Evolutionary conservation across 2,329 filamentous ascomycete species (phyloP).

Genomic region (Penicillium expansum): DNA sequence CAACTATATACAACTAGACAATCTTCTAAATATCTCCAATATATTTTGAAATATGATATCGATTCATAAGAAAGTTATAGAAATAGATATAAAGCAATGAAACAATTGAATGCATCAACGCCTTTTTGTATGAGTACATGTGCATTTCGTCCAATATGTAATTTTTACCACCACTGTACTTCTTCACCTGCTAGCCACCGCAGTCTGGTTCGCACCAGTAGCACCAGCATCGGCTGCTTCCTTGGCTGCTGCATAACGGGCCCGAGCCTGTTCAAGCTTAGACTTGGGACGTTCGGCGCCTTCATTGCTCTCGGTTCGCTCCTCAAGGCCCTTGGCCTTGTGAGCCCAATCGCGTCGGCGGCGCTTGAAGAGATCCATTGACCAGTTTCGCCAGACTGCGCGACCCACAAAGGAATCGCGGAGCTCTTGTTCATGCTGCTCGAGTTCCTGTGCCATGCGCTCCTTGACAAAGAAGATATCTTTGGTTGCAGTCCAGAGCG

Average conservation of each 20-base stretch:
- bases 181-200: conserved; percentile 1
- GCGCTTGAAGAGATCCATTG: conserved; percentile 68
- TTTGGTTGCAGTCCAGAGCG: conserved; percentile 62
- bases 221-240: conserved; percentile 18
- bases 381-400: conserved; percentile 72
- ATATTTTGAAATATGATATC: neutral
- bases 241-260: conserved; percentile 53
- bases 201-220: conserved; percentile 9
- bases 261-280: conserved; percentile 57
- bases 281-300: conserved; percentile 45
- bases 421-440: conserved; percentile 57
- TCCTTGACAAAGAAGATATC: conserved; percentile 67
- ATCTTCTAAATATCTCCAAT: neutral
- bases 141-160: conserved; percentile 1
- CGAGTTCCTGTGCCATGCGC: conserved; percentile 62
- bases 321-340: conserved; percentile 54
- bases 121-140: conserved; percentile 11
- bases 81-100: neutral
- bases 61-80: neutral
- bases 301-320: conserved; percentile 19
- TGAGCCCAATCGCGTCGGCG: conserved; percentile 62
- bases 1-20: neutral
- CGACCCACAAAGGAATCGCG: conserved; percentile 65
- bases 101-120: neutral
- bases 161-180: neutral